Conservation (phyloP, 176 grass and related monocot species). For the Carex kokanica region DNA sequence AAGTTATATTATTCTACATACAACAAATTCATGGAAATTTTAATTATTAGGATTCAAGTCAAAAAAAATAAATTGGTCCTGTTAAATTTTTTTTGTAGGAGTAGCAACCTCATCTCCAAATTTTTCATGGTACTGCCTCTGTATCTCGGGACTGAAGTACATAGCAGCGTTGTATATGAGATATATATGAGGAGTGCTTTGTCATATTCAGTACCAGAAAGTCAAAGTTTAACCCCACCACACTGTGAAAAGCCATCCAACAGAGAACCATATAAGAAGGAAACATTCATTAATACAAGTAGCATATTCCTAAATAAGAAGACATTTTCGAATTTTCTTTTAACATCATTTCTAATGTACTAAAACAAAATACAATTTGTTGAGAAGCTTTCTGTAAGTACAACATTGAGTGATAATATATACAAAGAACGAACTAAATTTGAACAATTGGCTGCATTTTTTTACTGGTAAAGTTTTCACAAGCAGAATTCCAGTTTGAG, state of each 20-base stretch:
- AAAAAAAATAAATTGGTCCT: not conserved
- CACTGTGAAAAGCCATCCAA: slow-evolving; percentile 51
- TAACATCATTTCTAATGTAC: not conserved
- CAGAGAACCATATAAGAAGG: slow-evolving; percentile 23
- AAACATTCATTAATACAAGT: not conserved
- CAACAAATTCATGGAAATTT: not conserved
- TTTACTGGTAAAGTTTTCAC: not conserved
- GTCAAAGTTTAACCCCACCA: slow-evolving; percentile 89
- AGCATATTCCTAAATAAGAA: not conserved
- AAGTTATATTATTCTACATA: not conserved
- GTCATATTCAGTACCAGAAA: slow-evolving; percentile 88
- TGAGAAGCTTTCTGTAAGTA: not conserved
- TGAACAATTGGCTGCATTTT: not conserved
- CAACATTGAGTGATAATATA: not conserved
- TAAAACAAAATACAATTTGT: not conserved
- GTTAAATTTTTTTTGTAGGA: slow-evolving; percentile 1
- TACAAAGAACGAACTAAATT: not conserved
- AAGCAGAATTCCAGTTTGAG: not conserved
- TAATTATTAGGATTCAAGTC: not conserved
- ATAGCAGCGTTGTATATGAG: slow-evolving; percentile 81
- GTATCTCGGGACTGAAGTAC: slow-evolving; percentile 69
- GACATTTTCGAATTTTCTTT: not conserved
- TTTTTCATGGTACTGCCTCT: slow-evolving; percentile 84
- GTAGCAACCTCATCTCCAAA: slow-evolving; percentile 75
- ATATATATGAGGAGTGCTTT: slow-evolving; percentile 96